A percentile compares a stretch with the other conserved stretches of the same genome.
phyloP scores from a whole-genome alignment of 805 yeast genomes.

The Kodamaea laetipori region DNA sequence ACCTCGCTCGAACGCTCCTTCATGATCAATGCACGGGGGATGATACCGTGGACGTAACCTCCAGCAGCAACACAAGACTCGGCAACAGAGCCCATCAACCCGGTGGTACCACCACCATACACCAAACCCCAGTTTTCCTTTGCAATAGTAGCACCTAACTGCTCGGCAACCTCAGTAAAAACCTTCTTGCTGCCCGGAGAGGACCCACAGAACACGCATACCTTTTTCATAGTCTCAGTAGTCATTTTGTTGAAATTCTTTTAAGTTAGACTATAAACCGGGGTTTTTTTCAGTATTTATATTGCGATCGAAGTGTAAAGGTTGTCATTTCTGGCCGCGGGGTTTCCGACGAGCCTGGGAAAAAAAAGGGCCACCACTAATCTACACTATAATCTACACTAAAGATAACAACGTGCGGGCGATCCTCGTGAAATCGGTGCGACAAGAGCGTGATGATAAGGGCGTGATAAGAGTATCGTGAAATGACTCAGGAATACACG shows the following conservation, averaged over 20 bases:
- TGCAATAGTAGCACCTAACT: slow-evolving; percentile 63
- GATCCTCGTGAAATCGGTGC: no score
- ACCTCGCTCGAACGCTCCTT: slow-evolving; percentile 72
- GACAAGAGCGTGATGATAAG: no score
- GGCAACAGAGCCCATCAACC: slow-evolving; percentile 79
- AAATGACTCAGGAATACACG: no score
- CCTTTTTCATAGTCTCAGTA: slow-evolving; percentile 39
- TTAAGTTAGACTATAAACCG: background rate
- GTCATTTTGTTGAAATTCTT: slow-evolving; percentile 11
- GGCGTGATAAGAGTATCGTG: no score
- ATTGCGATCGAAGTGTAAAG: background rate
- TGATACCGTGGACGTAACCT: slow-evolving; percentile 80
- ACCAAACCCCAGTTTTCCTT: slow-evolving; percentile 69
- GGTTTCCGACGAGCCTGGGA: no score
- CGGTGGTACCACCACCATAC: slow-evolving; percentile 90
- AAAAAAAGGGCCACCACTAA: no score
- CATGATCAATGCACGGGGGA: slow-evolving; percentile 79
- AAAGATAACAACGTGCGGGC: no score
- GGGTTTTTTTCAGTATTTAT: slow-evolving; percentile 4
- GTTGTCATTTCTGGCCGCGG: no score
- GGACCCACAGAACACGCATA: slow-evolving; percentile 89
- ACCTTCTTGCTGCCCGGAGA: slow-evolving; percentile 60
- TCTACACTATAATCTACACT: no score
- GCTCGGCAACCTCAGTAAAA: slow-evolving; percentile 55
- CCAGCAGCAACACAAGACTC: slow-evolving; percentile 56